These are phyloP conservation scores for Pistacia vera DNA, from an alignment of 345 rosid genomes.

Conservation along the genomic window DNA sequence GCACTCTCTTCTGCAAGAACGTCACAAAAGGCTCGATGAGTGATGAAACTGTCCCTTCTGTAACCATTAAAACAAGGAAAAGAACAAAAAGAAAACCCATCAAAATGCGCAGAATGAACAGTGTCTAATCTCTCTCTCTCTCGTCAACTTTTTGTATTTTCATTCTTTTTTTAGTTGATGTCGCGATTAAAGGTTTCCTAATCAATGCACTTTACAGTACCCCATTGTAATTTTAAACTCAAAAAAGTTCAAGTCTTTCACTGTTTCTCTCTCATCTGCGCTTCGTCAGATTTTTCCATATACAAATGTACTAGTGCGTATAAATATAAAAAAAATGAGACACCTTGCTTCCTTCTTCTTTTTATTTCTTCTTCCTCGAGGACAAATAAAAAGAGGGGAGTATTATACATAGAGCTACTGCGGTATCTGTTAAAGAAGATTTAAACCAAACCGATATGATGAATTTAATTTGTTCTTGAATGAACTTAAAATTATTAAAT, in stretches of 20 bases:
- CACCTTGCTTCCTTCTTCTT: background rate
- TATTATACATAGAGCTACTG: too few relatives aligned
- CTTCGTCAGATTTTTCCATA: constrained; percentile 10
- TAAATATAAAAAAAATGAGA: background rate
- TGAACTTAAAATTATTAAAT: background rate
- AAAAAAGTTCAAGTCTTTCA: background rate
- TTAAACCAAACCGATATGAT: too few relatives aligned
- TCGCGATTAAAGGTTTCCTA: constrained; percentile 25
- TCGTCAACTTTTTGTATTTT: constrained; percentile 35
- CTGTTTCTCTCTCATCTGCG: constrained; percentile 9
- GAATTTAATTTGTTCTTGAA: background rate
- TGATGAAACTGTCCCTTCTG: constrained; percentile 75
- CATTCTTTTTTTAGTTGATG: constrained; percentile 17
- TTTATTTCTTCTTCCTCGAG: too few relatives aligned
- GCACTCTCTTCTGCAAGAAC: constrained; percentile 52
- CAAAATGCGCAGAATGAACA: constrained; percentile 21
- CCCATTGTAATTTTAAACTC: constrained; percentile 4
- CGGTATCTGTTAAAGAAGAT: too few relatives aligned
- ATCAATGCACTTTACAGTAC: constrained; percentile 13
- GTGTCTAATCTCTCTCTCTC: constrained; percentile 14
- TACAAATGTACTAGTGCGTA: background rate
- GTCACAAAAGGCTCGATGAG: constrained; percentile 71
- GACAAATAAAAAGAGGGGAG: too few relatives aligned
- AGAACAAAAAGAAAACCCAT: constrained; percentile 41
- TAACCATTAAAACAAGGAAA: constrained; percentile 25